phyloP scores from a whole-genome alignment of 1,139 yeast species.

The Hyphopichia khmerensis region DNA sequence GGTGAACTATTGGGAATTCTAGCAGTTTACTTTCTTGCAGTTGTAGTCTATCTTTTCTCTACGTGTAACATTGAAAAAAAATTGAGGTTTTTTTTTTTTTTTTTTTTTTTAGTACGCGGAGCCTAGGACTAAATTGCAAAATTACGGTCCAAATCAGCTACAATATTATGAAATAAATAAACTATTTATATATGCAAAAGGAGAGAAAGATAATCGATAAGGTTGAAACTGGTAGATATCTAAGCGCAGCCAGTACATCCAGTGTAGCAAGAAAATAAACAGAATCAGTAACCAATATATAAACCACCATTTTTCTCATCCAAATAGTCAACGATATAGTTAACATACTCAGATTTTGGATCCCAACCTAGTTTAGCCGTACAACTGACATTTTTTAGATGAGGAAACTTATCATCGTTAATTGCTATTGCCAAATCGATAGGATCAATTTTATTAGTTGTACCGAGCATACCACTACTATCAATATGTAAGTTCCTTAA shows the following conservation, averaged over 20 bases:
- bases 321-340: constrained; percentile 35
- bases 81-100: too few relatives aligned
- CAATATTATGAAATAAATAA: too few relatives aligned
- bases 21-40: neutral
- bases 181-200: too few relatives aligned
- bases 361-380: constrained; percentile 89
- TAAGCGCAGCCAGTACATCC: too few relatives aligned
- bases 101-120: too few relatives aligned
- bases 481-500: constrained; percentile 67
- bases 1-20: neutral
- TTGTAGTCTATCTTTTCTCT: neutral
- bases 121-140: too few relatives aligned
- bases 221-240: too few relatives aligned
- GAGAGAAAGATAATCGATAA: too few relatives aligned
- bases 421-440: constrained; percentile 85
- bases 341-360: constrained; percentile 66
- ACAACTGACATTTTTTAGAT: constrained; percentile 59
- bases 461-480: constrained; percentile 87
- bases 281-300: constrained; percentile 37
- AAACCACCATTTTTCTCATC: constrained; percentile 46
- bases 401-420: constrained; percentile 72
- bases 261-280: too few relatives aligned
- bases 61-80: neutral
- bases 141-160: too few relatives aligned
- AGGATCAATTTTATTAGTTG: constrained; percentile 78